Percentiles rank a stretch among this genome's conserved stretches.
Evolutionary conservation across 331 rosid genomes (phyloP).

Genomic region (Saraca asoca): DNA sequence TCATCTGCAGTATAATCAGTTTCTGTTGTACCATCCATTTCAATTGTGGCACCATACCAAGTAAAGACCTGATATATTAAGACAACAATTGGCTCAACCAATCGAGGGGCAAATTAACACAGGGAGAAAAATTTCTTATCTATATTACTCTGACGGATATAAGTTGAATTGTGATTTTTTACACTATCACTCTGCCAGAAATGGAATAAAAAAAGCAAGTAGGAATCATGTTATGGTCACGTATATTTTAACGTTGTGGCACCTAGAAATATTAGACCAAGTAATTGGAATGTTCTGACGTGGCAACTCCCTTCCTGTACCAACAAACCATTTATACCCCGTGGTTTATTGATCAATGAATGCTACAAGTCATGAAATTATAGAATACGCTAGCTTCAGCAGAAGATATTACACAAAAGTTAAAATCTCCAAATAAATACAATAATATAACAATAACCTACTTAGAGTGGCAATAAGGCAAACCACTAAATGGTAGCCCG

Average conservation of each 20-base stretch:
- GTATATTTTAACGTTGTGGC: background rate
- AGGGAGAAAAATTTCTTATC: background rate
- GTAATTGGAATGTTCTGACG: background rate
- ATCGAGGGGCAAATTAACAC: no score
- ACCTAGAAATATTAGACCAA: background rate
- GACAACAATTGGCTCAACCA: background rate
- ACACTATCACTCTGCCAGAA: background rate
- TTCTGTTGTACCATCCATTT: conserved; percentile 87
- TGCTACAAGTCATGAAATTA: background rate
- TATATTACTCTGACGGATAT: background rate
- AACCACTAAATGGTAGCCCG: background rate
- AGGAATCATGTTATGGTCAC: background rate
- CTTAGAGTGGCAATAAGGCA: background rate
- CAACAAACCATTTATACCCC: background rate
- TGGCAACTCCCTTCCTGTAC: background rate
- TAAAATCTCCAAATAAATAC: background rate
- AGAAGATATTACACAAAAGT: no score
- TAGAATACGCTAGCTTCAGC: background rate
- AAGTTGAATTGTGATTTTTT: background rate
- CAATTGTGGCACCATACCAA: conserved; percentile 94
- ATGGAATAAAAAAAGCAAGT: background rate
- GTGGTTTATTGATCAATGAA: background rate
- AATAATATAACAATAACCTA: background rate
- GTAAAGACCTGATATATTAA: conserved; percentile 61
- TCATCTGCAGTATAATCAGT: conserved; percentile 91